Conservation (phyloP, 345 rosid genomes). For the Microcos paniculata region DNA sequence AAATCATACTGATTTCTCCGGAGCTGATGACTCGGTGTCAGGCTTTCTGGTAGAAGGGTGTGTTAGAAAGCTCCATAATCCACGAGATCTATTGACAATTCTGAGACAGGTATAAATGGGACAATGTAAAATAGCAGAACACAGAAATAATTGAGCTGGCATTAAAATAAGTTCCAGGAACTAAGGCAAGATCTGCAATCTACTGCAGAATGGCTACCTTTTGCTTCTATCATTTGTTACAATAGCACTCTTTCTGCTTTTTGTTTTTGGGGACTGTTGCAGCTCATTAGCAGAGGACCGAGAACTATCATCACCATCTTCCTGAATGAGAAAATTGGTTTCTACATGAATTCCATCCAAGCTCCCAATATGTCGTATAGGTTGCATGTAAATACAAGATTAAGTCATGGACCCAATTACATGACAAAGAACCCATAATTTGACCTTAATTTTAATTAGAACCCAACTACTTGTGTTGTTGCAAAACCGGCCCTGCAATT, state of each 20-base stretch:
- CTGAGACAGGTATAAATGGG: constrained; percentile 14
- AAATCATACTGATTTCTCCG: constrained; percentile 35
- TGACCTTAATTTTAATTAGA: background rate
- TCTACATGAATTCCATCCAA: constrained; percentile 9
- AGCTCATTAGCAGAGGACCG: constrained; percentile 43
- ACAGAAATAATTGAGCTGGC: constrained; percentile 17
- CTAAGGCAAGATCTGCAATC: constrained; percentile 5
- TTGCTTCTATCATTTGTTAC: constrained; percentile 40
- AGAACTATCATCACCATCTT: constrained; percentile 47
- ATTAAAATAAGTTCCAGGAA: constrained; percentile 13
- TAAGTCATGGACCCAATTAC: background rate
- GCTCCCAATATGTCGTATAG: background rate
- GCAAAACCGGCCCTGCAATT: background rate
- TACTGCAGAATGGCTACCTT: constrained; percentile 38
- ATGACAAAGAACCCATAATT: background rate
- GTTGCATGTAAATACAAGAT: background rate
- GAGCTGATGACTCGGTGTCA: constrained; percentile 32
- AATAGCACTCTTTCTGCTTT: constrained; percentile 32
- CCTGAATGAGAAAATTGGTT: constrained; percentile 46
- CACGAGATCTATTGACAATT: constrained; percentile 47
- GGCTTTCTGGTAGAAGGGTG: constrained; percentile 41
- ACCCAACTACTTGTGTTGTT: background rate
- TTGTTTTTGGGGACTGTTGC: constrained; percentile 45
- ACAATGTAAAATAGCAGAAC: constrained; percentile 3
- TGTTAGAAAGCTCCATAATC: constrained; percentile 58